Evolutionary conservation across 805 yeast species (phyloP).

Genomic region (Lachancea thermotolerans): DNA sequence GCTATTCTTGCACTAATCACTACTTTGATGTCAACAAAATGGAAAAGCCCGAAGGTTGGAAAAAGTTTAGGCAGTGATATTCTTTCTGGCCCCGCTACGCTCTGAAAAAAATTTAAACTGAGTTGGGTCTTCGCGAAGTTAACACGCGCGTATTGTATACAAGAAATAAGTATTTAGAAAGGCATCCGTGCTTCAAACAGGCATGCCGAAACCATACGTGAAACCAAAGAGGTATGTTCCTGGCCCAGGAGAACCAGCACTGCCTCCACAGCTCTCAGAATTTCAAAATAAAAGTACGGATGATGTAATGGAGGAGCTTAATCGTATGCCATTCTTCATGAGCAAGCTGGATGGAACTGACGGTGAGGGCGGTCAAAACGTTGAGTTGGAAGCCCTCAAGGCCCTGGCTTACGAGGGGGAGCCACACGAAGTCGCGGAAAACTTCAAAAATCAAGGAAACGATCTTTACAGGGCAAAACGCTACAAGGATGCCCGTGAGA

Average conservation of each 20-base stretch:
- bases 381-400: conserved; percentile 76
- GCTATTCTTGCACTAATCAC: conserved; percentile 63
- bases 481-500: conserved; percentile 69
- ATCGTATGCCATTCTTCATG: conserved; percentile 91
- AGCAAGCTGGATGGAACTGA: conserved; percentile 71
- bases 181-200: not conserved
- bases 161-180: not conserved
- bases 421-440: conserved; percentile 83
- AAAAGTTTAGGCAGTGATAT: conserved; percentile 26
- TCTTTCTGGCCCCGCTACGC: no score
- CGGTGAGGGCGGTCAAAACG: conserved; percentile 69
- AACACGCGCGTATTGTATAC: no score
- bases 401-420: conserved; percentile 94
- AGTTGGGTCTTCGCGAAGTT: no score
- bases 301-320: conserved; percentile 70
- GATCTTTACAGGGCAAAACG: conserved; percentile 69
- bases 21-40: conserved; percentile 50
- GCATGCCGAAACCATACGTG: conserved; percentile 8
- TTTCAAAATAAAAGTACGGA: conserved; percentile 57
- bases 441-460: conserved; percentile 90
- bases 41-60: conserved; percentile 66
- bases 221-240: conserved; percentile 38
- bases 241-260: conserved; percentile 54
- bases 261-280: conserved; percentile 79
- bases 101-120: no score